These are phyloP conservation scores for Neofusicoccum ribis DNA, from an alignment of 2,329 filamentous ascomycete genomes.

Conservation along the genomic window DNA sequence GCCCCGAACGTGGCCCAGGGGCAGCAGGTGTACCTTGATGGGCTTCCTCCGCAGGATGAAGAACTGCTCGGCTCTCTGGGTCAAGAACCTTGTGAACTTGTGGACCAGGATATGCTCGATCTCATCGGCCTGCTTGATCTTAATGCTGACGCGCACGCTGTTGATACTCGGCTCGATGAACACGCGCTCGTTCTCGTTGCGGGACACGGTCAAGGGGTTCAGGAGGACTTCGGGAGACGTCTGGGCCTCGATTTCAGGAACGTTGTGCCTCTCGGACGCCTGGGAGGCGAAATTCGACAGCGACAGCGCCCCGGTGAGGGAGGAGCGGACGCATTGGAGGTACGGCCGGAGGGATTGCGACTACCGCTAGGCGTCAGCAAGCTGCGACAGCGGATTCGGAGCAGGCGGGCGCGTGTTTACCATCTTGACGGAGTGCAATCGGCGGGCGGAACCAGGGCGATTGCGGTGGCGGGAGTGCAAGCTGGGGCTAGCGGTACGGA, in stretches of 20 bases:
- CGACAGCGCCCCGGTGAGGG: conserved; percentile 88
- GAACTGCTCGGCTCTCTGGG: conserved; percentile 93
- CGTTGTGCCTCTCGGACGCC: conserved; percentile 94
- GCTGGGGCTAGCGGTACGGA: conserved; percentile 14
- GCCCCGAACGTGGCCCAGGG: conserved; percentile 17
- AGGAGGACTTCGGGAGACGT: conserved; percentile 92
- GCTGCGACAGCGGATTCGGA: background rate
- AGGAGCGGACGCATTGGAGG: conserved; percentile 92
- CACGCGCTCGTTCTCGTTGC: conserved; percentile 96
- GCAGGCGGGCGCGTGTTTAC: background rate
- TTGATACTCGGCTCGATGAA: conserved; percentile 96
- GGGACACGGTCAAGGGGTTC: conserved; percentile 84
- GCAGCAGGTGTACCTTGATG: conserved; percentile 67
- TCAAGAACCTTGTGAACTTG: conserved; percentile 97
- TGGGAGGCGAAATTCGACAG: conserved; percentile 98
- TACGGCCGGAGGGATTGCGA: conserved; percentile 97
- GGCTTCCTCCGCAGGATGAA: conserved; percentile 95
- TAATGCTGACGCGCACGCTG: conserved; percentile 94
- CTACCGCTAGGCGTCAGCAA: conserved; percentile 47
- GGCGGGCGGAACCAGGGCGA: background rate
- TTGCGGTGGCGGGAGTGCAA: background rate
- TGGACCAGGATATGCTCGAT: conserved; percentile 98
- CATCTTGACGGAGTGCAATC: conserved; percentile 10
- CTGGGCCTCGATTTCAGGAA: conserved; percentile 92
- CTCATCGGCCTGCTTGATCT: conserved; percentile 99